Conservation (phyloP, 1,284 basidiomycete genomes). For the Puccinia polysora region DNA sequence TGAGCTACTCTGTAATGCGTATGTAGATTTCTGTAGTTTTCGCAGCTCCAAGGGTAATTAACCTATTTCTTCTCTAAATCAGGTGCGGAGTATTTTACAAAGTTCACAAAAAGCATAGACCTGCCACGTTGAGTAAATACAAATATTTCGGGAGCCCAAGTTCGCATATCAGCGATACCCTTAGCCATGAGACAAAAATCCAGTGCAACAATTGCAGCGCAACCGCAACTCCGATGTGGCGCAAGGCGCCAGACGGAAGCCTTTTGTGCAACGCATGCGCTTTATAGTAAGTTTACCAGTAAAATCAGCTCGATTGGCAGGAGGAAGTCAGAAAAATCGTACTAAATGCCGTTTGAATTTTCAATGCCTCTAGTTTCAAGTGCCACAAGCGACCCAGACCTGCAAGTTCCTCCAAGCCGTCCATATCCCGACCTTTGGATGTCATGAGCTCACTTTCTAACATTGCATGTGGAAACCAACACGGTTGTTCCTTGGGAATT, state of each 20-base stretch:
- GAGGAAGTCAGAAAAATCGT: neutral
- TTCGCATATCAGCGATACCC: slow-evolving; percentile 1
- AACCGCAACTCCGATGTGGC: slow-evolving; percentile 40
- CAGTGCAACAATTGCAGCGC: slow-evolving; percentile 38
- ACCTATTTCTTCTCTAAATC: neutral
- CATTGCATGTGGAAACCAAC: neutral
- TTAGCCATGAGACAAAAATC: neutral
- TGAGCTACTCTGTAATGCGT: slow-evolving; percentile 43
- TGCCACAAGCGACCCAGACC: slow-evolving; percentile 36
- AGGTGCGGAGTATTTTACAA: slow-evolving; percentile 42
- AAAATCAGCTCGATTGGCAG: too few species aligned
- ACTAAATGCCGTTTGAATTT: neutral
- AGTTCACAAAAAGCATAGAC: slow-evolving; percentile 39
- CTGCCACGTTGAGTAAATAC: slow-evolving; percentile 8
- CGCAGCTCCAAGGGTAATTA: neutral
- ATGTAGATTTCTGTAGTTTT: neutral
- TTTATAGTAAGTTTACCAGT: slow-evolving; percentile 19
- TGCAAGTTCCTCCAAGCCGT: neutral
- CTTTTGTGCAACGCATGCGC: slow-evolving; percentile 41
- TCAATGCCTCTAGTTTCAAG: slow-evolving; percentile 15
- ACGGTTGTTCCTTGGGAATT: slow-evolving; percentile 9
- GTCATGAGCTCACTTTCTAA: neutral
- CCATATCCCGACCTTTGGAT: slow-evolving; percentile 1
- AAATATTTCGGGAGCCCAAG: slow-evolving; percentile 6
- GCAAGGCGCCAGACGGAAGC: slow-evolving; percentile 34